These are phyloP conservation scores for Solanum sejunctum DNA, from an alignment of 257 asterid genomes.

Conservation along the genomic window DNA sequence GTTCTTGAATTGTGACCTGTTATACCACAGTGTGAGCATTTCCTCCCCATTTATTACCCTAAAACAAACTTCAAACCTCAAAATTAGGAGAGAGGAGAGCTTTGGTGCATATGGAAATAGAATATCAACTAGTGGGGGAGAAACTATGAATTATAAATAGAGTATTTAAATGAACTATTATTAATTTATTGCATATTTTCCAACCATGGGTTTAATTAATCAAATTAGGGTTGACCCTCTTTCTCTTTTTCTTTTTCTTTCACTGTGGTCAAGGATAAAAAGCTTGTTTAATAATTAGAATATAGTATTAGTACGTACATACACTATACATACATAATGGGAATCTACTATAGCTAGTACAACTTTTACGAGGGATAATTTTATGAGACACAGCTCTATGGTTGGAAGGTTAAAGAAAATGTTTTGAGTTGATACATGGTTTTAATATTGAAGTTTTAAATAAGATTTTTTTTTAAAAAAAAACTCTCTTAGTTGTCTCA, in stretches of 20 bases:
- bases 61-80: not conserved
- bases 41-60: slow-evolving; percentile 16
- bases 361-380: not conserved
- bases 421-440: not conserved
- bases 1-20: slow-evolving; percentile 50
- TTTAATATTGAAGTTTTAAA: not conserved
- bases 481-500: rapidly evolving
- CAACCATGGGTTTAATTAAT: slow-evolving; percentile 1
- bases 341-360: not conserved
- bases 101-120: not conserved
- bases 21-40: slow-evolving; percentile 38
- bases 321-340: not conserved
- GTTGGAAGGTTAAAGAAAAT: too few relatives aligned
- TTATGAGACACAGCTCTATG: not conserved
- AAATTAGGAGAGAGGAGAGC: not conserved
- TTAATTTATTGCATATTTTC: slow-evolving; percentile 7
- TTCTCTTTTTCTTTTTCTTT: too few relatives aligned
- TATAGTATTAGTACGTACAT: not conserved
- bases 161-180: not conserved
- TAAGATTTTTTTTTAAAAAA: not conserved
- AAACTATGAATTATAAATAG: not conserved
- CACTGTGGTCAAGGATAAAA: not conserved
- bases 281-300: not conserved
- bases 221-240: not conserved
- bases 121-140: not conserved